Conservation (phyloP, 2,329 filamentous ascomycete genomes). For the Aspergillus calidoustus region DNA sequence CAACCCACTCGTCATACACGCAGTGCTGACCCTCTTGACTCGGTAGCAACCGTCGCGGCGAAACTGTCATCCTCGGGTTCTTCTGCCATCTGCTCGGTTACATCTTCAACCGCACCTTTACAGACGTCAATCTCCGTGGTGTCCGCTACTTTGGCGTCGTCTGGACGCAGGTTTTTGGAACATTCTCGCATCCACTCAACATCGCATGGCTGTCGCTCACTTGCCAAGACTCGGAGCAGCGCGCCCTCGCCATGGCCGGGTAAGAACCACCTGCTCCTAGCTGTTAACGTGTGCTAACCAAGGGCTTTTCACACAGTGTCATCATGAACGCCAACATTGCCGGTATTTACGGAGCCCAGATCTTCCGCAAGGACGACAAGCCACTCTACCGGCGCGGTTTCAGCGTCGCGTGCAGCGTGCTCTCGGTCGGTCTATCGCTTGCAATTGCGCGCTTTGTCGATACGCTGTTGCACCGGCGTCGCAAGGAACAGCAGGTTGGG, state of each 20-base stretch:
- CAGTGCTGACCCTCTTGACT: background rate
- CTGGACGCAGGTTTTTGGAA: conserved; percentile 14
- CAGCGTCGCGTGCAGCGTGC: conserved; percentile 12
- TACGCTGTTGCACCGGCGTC: conserved; percentile 6
- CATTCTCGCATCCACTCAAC: conserved; percentile 47
- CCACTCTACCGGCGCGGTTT: conserved; percentile 27
- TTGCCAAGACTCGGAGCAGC: conserved; percentile 60
- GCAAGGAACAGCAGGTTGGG: conserved; percentile 1
- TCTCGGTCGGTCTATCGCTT: conserved; percentile 14
- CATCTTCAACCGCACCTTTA: conserved; percentile 19
- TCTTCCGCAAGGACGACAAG: conserved; percentile 51
- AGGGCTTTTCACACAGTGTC: conserved; percentile 33
- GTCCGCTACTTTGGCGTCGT: conserved; percentile 17
- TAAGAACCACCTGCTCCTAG: background rate
- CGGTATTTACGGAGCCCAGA: conserved; percentile 65
- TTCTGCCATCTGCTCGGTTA: conserved; percentile 17
- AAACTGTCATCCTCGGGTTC: conserved; percentile 14
- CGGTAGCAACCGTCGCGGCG: conserved; percentile 15
- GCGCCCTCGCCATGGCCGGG: conserved; percentile 63
- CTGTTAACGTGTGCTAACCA: background rate
- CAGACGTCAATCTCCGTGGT: conserved; percentile 10
- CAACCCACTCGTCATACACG: background rate
- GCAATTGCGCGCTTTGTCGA: conserved; percentile 10
- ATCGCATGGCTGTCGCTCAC: conserved; percentile 64
- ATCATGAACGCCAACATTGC: conserved; percentile 67